phyloP scores from a whole-genome alignment of 148 eudicot genomes.

The Polygonum aviculare region DNA sequence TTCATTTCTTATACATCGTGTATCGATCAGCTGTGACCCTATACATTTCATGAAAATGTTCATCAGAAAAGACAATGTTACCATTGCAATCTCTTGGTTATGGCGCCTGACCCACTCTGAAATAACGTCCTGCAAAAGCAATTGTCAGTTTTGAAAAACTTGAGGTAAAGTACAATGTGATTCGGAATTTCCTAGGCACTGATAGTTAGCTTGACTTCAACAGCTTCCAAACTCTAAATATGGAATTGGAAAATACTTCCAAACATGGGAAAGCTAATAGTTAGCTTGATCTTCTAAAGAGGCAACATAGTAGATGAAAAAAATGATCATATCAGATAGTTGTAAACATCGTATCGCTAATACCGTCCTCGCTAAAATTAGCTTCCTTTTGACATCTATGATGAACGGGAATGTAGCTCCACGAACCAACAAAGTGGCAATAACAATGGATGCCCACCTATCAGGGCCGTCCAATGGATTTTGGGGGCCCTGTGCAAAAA shows the following conservation, averaged over 20 bases:
- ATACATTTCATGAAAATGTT: background rate
- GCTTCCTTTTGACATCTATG: background rate
- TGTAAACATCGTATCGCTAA: constrained; percentile 5
- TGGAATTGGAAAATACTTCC: background rate
- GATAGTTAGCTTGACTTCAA: background rate
- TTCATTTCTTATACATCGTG: background rate
- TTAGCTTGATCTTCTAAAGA: no score
- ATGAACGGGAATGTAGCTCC: constrained; percentile 42
- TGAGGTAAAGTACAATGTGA: background rate
- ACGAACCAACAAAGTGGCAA: constrained; percentile 57
- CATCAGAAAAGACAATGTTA: background rate
- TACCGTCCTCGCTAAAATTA: background rate
- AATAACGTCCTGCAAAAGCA: constrained; percentile 23
- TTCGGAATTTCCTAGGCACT: background rate
- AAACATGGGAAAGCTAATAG: background rate
- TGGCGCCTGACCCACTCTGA: no score
- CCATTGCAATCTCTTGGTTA: no score
- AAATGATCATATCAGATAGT: background rate
- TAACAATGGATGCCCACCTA: constrained; percentile 79
- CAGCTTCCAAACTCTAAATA: background rate
- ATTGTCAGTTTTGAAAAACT: background rate
- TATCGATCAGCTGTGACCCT: background rate
- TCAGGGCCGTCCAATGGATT: background rate
- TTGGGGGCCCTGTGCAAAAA: no score
- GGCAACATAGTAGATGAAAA: background rate